Evolutionary conservation across 345 rosid species (phyloP), one percentile per base, ranked within the genome.

Genomic region (Erysimum cheiranthoides): DNA sequence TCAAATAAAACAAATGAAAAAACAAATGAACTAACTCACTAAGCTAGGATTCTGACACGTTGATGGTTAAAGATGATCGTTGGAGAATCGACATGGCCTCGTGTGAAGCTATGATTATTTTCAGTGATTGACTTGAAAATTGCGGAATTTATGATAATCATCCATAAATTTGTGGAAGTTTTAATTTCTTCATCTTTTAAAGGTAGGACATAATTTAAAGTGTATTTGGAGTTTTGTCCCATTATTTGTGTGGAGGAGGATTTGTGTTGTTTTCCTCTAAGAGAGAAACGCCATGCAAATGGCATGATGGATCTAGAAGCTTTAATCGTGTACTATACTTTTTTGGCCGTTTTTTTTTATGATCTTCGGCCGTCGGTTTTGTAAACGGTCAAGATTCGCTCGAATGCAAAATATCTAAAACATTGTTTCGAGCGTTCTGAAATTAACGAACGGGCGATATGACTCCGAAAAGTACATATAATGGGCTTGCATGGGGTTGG

Each of bases 41-140:
- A 5, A 25, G 54, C 32, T 38, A 61, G 0, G 45, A 16, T 17
- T 4, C 1, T 18, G 47, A 64, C 76, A 71, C 80, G 80, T 70
- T 38, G 36, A 30, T 64, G 72, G 53, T 47, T 63, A 13, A 30
- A 69, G 36, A 31, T 45, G 12, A 51, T 50, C 38, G 39, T 34
- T 14, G 0, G 36, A 42, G 4, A 60, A 38, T 50, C 56, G 54
- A 30, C 53, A 8, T 6, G 32, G 10, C 54, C 7, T 68, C 68
- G 36, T 75, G 63, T 70, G 79, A 60, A 53, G 75, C 70, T 49
- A 54, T 57, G 57, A 69, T 74, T 30, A 12, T 59, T 54, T 75
- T 68, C 12, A 28, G 64, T 52, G 10, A 40, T 56, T 56, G 62
- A 64, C 58, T 0, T 35, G 25, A 57, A 74, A 74, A 47, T 34